phyloP scores from a whole-genome alignment of 2,329 filamentous ascomycete genomes.

The Salinomyces thailandicus region DNA sequence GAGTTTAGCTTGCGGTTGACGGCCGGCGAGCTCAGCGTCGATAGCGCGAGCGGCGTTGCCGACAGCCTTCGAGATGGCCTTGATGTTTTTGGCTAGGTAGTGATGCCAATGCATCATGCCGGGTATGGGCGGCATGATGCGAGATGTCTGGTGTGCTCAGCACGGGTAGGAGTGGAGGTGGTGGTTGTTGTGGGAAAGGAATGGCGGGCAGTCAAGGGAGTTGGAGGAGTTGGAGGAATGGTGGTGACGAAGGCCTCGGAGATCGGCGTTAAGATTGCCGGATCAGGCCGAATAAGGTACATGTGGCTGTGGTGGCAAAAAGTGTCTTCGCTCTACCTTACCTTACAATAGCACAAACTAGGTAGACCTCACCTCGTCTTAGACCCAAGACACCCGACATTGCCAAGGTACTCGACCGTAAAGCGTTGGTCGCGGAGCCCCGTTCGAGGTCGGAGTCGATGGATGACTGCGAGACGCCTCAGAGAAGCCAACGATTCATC shows the following conservation, averaged over 20 bases:
- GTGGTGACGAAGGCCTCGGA: neutral
- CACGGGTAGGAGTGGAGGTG: neutral
- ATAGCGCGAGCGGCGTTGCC: constrained; percentile 20
- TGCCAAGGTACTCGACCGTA: too few relatives aligned
- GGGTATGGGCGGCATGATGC: constrained; percentile 28
- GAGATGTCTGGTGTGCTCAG: constrained; percentile 9
- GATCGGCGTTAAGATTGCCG: neutral
- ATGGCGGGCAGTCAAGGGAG: neutral
- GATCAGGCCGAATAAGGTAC: neutral
- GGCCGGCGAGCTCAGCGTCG: constrained; percentile 22
- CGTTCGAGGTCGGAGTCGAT: too few relatives aligned
- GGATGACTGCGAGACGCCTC: too few relatives aligned
- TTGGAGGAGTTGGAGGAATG: neutral
- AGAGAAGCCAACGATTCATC: too few relatives aligned
- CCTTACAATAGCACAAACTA: too few relatives aligned
- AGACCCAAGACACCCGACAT: too few relatives aligned
- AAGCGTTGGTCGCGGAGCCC: too few relatives aligned
- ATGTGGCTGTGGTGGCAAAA: neutral
- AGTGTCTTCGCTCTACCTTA: too few relatives aligned
- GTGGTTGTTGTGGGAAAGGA: neutral
- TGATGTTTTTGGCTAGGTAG: constrained; percentile 25
- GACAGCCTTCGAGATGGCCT: constrained; percentile 19
- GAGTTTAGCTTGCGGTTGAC: constrained; percentile 37
- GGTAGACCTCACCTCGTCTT: too few relatives aligned
- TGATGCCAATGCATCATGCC: constrained; percentile 27